Evolutionary conservation across 148 eudicot species (phyloP).

Genomic region (Gaultheria prostrata): DNA sequence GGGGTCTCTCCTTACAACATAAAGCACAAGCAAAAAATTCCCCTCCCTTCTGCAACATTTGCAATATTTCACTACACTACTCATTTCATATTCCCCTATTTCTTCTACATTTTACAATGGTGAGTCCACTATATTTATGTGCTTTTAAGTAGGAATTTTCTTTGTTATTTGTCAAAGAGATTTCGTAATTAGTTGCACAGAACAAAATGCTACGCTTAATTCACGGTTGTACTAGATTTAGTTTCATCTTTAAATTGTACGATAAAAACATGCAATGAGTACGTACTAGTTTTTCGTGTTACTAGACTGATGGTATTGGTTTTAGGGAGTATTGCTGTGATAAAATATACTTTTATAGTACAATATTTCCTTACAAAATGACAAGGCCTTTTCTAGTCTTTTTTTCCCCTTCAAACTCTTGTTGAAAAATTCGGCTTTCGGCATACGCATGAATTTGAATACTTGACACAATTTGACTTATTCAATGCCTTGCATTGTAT

Average conservation of each 20-base stretch:
- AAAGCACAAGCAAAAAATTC: background rate
- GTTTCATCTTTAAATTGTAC: background rate
- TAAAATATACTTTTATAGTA: background rate
- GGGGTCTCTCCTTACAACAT: background rate
- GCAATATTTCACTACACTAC: background rate
- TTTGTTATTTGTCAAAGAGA: background rate
- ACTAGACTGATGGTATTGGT: background rate
- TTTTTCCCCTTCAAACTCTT: no score
- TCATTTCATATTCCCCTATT: background rate
- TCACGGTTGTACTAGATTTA: no score
- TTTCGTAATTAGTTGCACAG: no score
- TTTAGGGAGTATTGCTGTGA: background rate
- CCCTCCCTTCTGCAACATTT: background rate
- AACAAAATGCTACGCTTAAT: background rate
- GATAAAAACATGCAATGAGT: background rate
- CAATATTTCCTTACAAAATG: no score
- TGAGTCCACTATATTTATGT: background rate
- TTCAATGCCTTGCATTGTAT: no score
- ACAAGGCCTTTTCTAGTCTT: no score
- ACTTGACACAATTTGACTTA: no score
- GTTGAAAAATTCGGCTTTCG: background rate
- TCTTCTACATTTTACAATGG: conserved; percentile 6
- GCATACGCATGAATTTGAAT: background rate
- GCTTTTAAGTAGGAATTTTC: background rate
- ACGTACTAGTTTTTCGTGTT: background rate